Evolutionary conservation across 768 basidiomycete genomes (phyloP), one percentile per base, ranked within the genome.

Genomic region (Hygrocybe coccinea): DNA sequence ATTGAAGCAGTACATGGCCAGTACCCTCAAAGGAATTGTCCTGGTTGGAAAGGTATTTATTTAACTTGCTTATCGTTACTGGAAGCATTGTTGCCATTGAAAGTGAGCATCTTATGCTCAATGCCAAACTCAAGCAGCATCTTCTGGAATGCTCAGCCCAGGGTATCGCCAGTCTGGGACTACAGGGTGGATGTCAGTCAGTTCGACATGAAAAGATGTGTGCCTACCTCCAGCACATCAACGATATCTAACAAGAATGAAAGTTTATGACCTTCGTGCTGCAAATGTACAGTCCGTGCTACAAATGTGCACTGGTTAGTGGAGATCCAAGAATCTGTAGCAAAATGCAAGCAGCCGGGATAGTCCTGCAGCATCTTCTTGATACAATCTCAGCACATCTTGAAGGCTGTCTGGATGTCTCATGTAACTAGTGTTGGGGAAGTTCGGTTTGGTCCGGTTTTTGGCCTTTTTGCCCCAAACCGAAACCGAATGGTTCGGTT

Each of bases 41-140:
- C 1, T 22, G 11, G 11, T 57, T 17, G 3, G 25, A 41, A 7
- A 78, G 67, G 19, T n/a, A n/a, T n/a, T n/a, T 60, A 41, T 0
- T 56, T 43, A 1, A 70, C 62, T 69, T 78, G 73, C 0, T 45
- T 59, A 54, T 72, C 66, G 51, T 77, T 77, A 7, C 56, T 54
- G 0, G 62, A 61, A 1, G 71, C 72, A 59, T 76, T 76, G 55
- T 77, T 67, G 39, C 64, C 66, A 2, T 67, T 73, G 3, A 76
- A 49, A 10, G 65, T 60, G 1, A 75, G 62, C 15, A 74, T 60
- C 69, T 73, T 72, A 6, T 69, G 44, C 5, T 48, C 56, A 44
- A 75, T 67, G 0, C 69, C 68, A 52, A 67, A 76, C 0, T 71
- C 69, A 1, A 69, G 36, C 2, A 76, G 64, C 6, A 75, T 64